These are phyloP conservation scores for Gossypium thurberi DNA, from an alignment of 345 rosid species.

Conservation along the genomic window DNA sequence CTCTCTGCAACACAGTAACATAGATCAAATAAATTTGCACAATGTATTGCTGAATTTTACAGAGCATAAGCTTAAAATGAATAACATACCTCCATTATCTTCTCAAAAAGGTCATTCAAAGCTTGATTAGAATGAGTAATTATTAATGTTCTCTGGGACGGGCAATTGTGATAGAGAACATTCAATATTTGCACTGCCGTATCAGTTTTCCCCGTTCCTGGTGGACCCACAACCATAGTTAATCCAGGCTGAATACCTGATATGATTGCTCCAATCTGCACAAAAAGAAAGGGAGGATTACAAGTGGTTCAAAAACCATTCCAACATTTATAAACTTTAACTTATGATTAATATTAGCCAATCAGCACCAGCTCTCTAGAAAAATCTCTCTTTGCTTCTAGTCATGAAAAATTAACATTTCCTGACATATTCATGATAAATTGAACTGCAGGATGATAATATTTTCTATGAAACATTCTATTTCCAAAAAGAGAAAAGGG, in stretches of 20 bases:
- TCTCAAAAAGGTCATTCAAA: slow-evolving; percentile 94
- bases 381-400: background rate
- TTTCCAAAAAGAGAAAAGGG: background rate
- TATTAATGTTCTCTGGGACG: slow-evolving; percentile 93
- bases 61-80: background rate
- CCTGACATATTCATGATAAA: background rate
- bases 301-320: background rate
- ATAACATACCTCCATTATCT: slow-evolving; percentile 17
- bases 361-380: background rate
- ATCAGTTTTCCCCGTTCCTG: slow-evolving; percentile 99
- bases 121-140: slow-evolving; percentile 99
- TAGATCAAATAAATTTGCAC: background rate
- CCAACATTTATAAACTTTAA: background rate
- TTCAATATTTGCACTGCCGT: slow-evolving; percentile 96
- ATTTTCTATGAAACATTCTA: background rate
- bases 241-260: slow-evolving; percentile 98
- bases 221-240: slow-evolving; percentile 99
- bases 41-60: background rate
- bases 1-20: slow-evolving; percentile 60
- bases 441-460: background rate
- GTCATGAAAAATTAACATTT: background rate
- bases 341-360: background rate
- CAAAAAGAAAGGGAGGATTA: slow-evolving; percentile 4
- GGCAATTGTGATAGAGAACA: slow-evolving; percentile 93
- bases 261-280: slow-evolving; percentile 89